Conservation (phyloP, 2,329 filamentous ascomycete genomes). For the Didymella pinodella region DNA sequence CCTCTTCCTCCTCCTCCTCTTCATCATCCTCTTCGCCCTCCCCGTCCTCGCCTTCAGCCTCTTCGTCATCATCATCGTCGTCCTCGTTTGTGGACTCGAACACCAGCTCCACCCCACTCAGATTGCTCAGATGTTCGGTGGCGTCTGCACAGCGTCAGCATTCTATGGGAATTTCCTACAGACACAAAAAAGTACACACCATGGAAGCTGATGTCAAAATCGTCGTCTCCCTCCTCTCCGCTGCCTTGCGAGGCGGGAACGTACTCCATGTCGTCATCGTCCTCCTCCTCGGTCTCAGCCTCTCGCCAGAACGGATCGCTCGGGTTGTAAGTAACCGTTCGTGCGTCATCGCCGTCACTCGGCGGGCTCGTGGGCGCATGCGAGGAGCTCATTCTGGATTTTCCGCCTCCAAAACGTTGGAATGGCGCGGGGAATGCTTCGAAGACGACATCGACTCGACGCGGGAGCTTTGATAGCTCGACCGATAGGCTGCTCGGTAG, state of each 20-base stretch:
- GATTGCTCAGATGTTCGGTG: slow-evolving; percentile 52
- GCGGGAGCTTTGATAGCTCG: slow-evolving; percentile 18
- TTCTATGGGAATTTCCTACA: not conserved
- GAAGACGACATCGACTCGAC: slow-evolving; percentile 14
- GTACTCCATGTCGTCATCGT: slow-evolving; percentile 64
- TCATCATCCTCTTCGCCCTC: slow-evolving; percentile 32
- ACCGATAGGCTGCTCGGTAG: slow-evolving; percentile 18
- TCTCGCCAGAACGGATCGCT: slow-evolving; percentile 47
- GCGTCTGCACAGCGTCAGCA: slow-evolving; percentile 39
- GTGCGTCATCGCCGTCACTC: slow-evolving; percentile 36
- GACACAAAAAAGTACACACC: slow-evolving; percentile 29
- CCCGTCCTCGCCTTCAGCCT: slow-evolving; percentile 30
- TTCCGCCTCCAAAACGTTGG: not conserved
- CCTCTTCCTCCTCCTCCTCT: slow-evolving; percentile 36
- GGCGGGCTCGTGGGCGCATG: slow-evolving; percentile 34
- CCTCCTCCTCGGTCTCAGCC: slow-evolving; percentile 49
- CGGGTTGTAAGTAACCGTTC: slow-evolving; percentile 44
- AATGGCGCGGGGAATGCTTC: slow-evolving; percentile 2
- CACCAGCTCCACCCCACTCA: slow-evolving; percentile 53
- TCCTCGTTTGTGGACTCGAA: slow-evolving; percentile 54
- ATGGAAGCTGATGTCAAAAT: slow-evolving; percentile 48
- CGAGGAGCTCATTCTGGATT: slow-evolving; percentile 37
- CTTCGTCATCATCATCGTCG: slow-evolving; percentile 37
- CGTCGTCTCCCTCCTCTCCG: slow-evolving; percentile 51
- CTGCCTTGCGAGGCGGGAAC: slow-evolving; percentile 54